These are phyloP conservation scores for Tolypocladium paradoxum DNA, from an alignment of 2,329 filamentous ascomycete species.

Conservation along the genomic window DNA sequence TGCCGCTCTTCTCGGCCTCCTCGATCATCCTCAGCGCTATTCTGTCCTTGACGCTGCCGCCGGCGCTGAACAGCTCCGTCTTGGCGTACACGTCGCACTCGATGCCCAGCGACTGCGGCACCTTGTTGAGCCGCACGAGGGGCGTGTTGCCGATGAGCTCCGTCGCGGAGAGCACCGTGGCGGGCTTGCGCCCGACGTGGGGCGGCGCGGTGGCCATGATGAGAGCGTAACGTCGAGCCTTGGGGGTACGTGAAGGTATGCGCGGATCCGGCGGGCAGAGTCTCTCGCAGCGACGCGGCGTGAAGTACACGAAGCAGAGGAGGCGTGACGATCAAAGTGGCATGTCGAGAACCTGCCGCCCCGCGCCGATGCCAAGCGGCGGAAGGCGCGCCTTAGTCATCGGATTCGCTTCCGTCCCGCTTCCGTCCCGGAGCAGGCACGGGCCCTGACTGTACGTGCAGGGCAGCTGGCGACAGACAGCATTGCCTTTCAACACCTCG, in stretches of 20 bases:
- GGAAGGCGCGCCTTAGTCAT: not conserved
- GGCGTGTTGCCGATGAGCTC: conserved; percentile 93
- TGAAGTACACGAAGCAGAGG: not conserved
- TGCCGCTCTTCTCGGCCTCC: conserved; percentile 79
- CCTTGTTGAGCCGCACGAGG: conserved; percentile 85
- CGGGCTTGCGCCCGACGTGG: conserved; percentile 19
- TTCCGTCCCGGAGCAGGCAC: not conserved
- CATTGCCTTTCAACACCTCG: not conserved
- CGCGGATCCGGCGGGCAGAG: not conserved
- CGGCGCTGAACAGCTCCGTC: conserved; percentile 87
- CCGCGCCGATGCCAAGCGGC: conserved; percentile 18
- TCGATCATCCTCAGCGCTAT: conserved; percentile 98
- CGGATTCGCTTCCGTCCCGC: not conserved
- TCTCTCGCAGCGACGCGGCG: not conserved
- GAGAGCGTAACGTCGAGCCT: not conserved
- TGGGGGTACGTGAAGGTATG: not conserved
- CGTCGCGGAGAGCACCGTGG: conserved; percentile 51
- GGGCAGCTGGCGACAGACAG: not conserved
- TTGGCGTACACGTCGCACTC: conserved; percentile 85
- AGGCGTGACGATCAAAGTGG: not conserved
- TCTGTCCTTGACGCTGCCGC: conserved; percentile 86
- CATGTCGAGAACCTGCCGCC: not conserved
- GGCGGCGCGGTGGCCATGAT: conserved; percentile 14
- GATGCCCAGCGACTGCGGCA: conserved; percentile 83
- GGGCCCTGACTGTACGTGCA: too few relatives aligned